Evolutionary conservation across 768 basidiomycete genomes (phyloP).

Genomic region (Suillus clintonianus): DNA sequence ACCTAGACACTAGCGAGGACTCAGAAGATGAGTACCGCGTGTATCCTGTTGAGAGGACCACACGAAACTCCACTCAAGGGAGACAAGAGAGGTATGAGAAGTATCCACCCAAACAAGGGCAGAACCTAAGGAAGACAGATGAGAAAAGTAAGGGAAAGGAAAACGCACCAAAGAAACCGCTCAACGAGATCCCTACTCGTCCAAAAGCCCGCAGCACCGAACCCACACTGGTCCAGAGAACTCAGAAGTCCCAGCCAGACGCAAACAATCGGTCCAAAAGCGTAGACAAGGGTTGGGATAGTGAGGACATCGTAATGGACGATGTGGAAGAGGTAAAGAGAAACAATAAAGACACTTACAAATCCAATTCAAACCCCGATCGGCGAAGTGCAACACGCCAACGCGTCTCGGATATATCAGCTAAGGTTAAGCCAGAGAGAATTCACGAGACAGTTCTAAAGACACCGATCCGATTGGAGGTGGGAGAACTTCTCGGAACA

Average conservation of each 20-base stretch:
- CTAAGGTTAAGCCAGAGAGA: not conserved
- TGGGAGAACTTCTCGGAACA: conserved; percentile 1
- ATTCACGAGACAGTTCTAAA: not conserved
- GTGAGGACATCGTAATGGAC: too few species aligned
- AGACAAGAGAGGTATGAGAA: not conserved
- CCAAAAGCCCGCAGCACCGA: not conserved
- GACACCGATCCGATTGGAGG: not conserved
- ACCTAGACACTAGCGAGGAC: not conserved
- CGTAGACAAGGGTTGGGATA: too few species aligned
- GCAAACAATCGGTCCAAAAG: too few species aligned
- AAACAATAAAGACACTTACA: not conserved
- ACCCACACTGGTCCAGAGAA: too few species aligned
- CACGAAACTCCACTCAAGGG: not conserved
- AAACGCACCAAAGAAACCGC: not conserved
- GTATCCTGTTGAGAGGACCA: not conserved
- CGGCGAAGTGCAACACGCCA: not conserved
- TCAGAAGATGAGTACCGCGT: not conserved
- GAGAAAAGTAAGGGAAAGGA: not conserved
- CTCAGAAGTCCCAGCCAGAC: too few species aligned
- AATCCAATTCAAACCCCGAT: not conserved
- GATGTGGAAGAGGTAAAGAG: too few species aligned
- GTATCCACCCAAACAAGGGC: not conserved
- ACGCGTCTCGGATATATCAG: not conserved
- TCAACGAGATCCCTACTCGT: too few species aligned
- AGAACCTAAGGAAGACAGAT: not conserved